Evolutionary conservation across 768 basidiomycete species (phyloP).

Genomic region (Termitomyces sp.): DNA sequence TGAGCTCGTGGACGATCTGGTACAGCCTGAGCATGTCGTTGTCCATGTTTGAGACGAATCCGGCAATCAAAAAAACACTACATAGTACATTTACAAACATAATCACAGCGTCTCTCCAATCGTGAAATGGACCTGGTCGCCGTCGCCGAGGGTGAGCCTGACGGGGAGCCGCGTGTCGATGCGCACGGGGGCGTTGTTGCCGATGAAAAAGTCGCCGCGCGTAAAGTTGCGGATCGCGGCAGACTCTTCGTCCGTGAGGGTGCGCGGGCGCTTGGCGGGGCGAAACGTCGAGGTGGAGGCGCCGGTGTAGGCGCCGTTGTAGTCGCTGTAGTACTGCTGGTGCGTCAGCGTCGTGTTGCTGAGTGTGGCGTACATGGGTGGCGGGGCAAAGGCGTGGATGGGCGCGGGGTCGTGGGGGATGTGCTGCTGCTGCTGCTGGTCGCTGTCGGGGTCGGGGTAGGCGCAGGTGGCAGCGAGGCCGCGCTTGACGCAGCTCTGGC

Average conservation of each 20-base stretch:
- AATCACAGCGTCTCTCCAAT: slow-evolving; percentile 30
- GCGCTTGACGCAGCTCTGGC: slow-evolving; percentile 83
- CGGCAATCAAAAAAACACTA: not conserved
- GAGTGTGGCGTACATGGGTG: slow-evolving; percentile 44
- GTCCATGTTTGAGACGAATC: slow-evolving; percentile 36
- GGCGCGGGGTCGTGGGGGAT: slow-evolving; percentile 21
- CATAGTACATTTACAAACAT: not conserved
- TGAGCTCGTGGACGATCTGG: slow-evolving; percentile 76
- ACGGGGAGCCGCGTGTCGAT: slow-evolving; percentile 81
- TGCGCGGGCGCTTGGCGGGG: slow-evolving; percentile 73
- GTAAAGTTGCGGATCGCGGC: slow-evolving; percentile 78
- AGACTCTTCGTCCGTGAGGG: slow-evolving; percentile 77
- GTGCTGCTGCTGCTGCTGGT: slow-evolving; percentile 34
- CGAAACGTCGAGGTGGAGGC: slow-evolving; percentile 74
- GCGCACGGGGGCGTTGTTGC: slow-evolving; percentile 72
- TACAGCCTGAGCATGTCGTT: slow-evolving; percentile 69
- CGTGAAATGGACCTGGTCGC: slow-evolving; percentile 71
- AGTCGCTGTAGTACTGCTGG: slow-evolving; percentile 69
- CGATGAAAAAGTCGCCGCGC: slow-evolving; percentile 79
- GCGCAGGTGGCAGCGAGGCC: slow-evolving; percentile 65
- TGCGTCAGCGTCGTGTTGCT: slow-evolving; percentile 45
- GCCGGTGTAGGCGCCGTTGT: slow-evolving; percentile 60
- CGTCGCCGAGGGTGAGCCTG: slow-evolving; percentile 73
- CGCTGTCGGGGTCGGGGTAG: slow-evolving; percentile 73
- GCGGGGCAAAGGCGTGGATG: slow-evolving; percentile 36